Evolutionary conservation across 495 filamentous ascomycete species (phyloP).

Genomic region (Hypomontagnella monticulosa): DNA sequence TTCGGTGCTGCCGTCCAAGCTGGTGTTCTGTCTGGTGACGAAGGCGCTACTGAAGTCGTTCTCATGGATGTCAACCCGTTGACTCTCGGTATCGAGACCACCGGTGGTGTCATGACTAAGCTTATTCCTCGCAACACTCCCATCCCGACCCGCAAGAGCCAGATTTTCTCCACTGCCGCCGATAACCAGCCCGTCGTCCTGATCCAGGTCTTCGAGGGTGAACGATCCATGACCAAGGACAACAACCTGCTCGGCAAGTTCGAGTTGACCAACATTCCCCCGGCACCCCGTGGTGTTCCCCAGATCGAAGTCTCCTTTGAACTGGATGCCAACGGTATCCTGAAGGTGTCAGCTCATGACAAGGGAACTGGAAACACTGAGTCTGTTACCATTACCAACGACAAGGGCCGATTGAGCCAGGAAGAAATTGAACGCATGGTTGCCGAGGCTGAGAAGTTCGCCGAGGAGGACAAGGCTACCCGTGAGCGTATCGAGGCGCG

Average conservation of each 20-base stretch:
- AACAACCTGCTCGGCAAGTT: constrained; percentile 98
- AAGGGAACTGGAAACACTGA: constrained; percentile 97
- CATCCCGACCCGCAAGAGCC: constrained; percentile 95
- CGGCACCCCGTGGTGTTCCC: constrained; percentile 93
- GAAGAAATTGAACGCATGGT: constrained; percentile 99
- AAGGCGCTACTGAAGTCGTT: constrained; percentile 78
- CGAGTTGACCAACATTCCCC: constrained; percentile 93
- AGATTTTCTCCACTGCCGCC: constrained; percentile 97
- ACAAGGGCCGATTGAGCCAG: constrained; percentile 93
- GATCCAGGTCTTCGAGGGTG: constrained; percentile 97
- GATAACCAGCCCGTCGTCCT: constrained; percentile 98
- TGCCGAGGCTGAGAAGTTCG: constrained; percentile 95
- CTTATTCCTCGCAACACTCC: constrained; percentile 94
- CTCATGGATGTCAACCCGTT: constrained; percentile 99
- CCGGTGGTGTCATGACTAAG: constrained; percentile 98
- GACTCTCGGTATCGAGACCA: constrained; percentile 98
- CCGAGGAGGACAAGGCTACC: constrained; percentile 98
- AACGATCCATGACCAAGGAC: constrained; percentile 95
- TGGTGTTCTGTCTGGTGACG: constrained; percentile 91
- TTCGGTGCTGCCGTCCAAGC: constrained; percentile 97
- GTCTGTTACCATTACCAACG: constrained; percentile 98
- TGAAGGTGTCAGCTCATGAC: constrained; percentile 93
- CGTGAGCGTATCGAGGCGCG: constrained; percentile 92
- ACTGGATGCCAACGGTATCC: constrained; percentile 95
- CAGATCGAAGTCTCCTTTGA: constrained; percentile 99